Evolutionary conservation across 495 filamentous ascomycete genomes (phyloP), one percentile per base, ranked within the genome.

Genomic region (Pyrenopolyporus hunteri): DNA sequence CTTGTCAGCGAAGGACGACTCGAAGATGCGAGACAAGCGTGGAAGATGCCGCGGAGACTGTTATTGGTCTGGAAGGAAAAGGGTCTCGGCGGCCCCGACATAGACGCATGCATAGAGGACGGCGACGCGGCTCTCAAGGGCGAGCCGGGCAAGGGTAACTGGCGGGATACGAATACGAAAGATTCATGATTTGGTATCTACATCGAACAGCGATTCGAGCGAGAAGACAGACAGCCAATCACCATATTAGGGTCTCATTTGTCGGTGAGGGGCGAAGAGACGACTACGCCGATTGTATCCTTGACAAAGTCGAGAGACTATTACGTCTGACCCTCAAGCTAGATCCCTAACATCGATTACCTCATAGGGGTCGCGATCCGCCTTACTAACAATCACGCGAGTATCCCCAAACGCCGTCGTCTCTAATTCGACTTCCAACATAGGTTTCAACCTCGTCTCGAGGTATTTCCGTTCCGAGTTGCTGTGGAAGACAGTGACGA

Each of bases 401-500:
- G 87, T 76, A 56, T 78, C 73, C 19, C 69, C 73, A 39, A 59
- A 69, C 19, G 48, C 26, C 1, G 57, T 54, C 0, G 55, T 60
- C 37, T 65, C 61, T 45, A 97, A 64, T 20, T 72, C 70, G 10
- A 74, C 73, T 35, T 82, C 70, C 67, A 98, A 75, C 74, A 85
- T 85, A 13, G 73, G 72, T 66, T 81, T 82, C 80, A 98, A 81
- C 44, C 89, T 83, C 25, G 85, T 77, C 64, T 82, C 78, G 60
- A 98, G 73, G 67, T 91, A 97, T 1, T 85, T 87, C 10, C 93
- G 73, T 77, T 97, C 94, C 0, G 88, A 92, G 74, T 98, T 97
- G 57, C 88, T 91, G 72, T 98, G 94, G 59, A 95, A 93, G 23
- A 94, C 81, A 6, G 87, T 86, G 52, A 98, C 82, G 0, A 97